Evolutionary conservation across 352 stramenopile species (phyloP).

Genomic region (Phytophthora brassicae): DNA sequence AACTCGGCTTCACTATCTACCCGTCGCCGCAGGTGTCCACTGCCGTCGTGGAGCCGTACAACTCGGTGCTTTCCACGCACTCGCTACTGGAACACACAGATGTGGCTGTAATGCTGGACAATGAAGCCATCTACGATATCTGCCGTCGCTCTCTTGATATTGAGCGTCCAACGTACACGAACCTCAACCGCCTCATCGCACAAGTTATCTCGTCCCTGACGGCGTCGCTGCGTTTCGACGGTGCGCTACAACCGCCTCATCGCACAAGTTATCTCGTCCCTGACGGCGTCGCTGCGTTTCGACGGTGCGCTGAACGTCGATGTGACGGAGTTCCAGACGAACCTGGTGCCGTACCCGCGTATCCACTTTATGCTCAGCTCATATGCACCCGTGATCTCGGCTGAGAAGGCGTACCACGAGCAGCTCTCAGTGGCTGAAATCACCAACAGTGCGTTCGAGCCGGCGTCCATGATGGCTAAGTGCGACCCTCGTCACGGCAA

Average conservation of each 20-base stretch:
- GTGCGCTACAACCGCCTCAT: slow-evolving; percentile 95
- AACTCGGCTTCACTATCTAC: slow-evolving; percentile 98
- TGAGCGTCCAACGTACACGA: slow-evolving; percentile 94
- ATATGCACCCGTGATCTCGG: slow-evolving; percentile 91
- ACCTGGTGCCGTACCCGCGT: slow-evolving; percentile 97
- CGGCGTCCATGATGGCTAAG: slow-evolving; percentile 97
- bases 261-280: slow-evolving; percentile 95
- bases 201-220: slow-evolving; percentile 97
- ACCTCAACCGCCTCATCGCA: slow-evolving; percentile 97
- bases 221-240: slow-evolving; percentile 96
- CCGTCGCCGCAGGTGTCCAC: slow-evolving; percentile 96
- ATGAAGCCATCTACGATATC: slow-evolving; percentile 96
- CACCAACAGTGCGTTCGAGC: slow-evolving; percentile 96
- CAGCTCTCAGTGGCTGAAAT: slow-evolving; percentile 94
- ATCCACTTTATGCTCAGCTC: slow-evolving; percentile 99
- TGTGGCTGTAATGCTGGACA: slow-evolving; percentile 95
- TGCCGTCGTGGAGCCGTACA: slow-evolving; percentile 98
- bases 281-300: slow-evolving; percentile 97
- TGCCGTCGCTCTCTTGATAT: slow-evolving; percentile 95
- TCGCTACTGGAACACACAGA: slow-evolving; percentile 96
- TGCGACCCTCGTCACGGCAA: slow-evolving; percentile 98
- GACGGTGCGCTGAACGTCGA: slow-evolving; percentile 98
- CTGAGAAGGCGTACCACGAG: slow-evolving; percentile 97
- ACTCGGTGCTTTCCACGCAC: slow-evolving; percentile 96
- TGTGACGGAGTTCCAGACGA: slow-evolving; percentile 98